Percentiles rank a stretch among this genome's conserved stretches.
These are phyloP conservation scores for Linnemannia elongata DNA, from an alignment of 192 early-diverging fungal genomes.

Conservation along the genomic window DNA sequence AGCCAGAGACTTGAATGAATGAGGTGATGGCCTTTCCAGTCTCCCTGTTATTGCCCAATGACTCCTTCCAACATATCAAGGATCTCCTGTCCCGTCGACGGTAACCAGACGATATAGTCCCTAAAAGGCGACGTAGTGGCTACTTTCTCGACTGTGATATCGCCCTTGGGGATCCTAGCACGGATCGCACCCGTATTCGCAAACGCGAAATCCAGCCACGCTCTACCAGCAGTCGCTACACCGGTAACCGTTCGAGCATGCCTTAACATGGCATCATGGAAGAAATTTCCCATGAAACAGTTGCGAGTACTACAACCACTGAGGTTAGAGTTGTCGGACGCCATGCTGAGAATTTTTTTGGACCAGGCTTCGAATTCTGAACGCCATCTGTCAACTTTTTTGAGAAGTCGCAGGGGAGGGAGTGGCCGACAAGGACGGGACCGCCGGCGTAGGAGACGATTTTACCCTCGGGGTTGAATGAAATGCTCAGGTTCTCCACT, in stretches of 20 bases:
- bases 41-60: slow-evolving; percentile 16
- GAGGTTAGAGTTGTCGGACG: slow-evolving; percentile 55
- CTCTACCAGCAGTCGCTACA: neutral
- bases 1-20: slow-evolving; percentile 69
- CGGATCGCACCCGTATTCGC: slow-evolving; percentile 73
- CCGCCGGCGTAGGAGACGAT: slow-evolving; percentile 65
- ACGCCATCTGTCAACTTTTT: slow-evolving; percentile 55
- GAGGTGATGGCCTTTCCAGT: slow-evolving; percentile 55
- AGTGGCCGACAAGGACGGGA: slow-evolving; percentile 65
- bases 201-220: slow-evolving; percentile 46
- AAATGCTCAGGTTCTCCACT: slow-evolving; percentile 67
- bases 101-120: slow-evolving; percentile 60
- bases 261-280: slow-evolving; percentile 70
- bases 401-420: slow-evolving; percentile 60
- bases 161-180: slow-evolving; percentile 58
- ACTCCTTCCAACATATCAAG: slow-evolving; percentile 59
- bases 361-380: slow-evolving; percentile 56
- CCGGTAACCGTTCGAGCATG: neutral
- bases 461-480: slow-evolving; percentile 64
- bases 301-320: slow-evolving; percentile 55
- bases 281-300: slow-evolving; percentile 68
- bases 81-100: slow-evolving; percentile 63
- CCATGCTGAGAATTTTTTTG: slow-evolving; percentile 49
- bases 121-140: slow-evolving; percentile 73
- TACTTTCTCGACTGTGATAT: slow-evolving; percentile 65